Evolutionary conservation across 768 basidiomycete genomes (phyloP).

Genomic region (Ramaria rubella): DNA sequence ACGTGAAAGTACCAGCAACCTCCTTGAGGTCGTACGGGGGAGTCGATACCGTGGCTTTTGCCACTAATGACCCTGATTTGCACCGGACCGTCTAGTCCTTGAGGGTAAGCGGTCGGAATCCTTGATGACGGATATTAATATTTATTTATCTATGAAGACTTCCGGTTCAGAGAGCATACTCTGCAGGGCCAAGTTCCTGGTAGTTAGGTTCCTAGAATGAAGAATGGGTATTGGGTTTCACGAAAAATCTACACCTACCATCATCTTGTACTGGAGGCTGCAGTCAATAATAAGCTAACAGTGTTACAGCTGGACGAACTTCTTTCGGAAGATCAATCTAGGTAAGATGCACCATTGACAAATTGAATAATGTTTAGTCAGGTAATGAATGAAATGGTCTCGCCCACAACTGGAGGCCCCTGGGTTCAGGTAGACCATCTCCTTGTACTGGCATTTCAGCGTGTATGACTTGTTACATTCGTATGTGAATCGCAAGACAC

Average conservation of each 20-base stretch:
- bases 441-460: constrained; percentile 86
- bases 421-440: constrained; percentile 58
- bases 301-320: constrained; percentile 26
- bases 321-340: constrained; percentile 65
- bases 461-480: constrained; percentile 44
- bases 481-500: neutral
- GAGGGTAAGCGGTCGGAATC: constrained; percentile 68
- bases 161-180: constrained; percentile 35
- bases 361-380: neutral
- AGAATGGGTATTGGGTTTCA: neutral
- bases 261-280: constrained; percentile 82
- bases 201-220: constrained; percentile 62
- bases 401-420: constrained; percentile 79
- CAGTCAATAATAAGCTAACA: constrained; percentile 27
- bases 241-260: constrained; percentile 29
- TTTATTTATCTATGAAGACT: neutral
- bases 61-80: constrained; percentile 85
- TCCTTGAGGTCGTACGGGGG: constrained; percentile 84
- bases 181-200: constrained; percentile 65
- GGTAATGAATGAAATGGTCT: neutral
- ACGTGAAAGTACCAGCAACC: constrained; percentile 93
- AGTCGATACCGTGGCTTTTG: constrained; percentile 76
- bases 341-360: neutral
- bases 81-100: constrained; percentile 58
- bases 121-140: constrained; percentile 27